These are phyloP conservation scores for Fusarium proliferatum DNA, from an alignment of 2,329 filamentous ascomycete species.

Conservation along the genomic window DNA sequence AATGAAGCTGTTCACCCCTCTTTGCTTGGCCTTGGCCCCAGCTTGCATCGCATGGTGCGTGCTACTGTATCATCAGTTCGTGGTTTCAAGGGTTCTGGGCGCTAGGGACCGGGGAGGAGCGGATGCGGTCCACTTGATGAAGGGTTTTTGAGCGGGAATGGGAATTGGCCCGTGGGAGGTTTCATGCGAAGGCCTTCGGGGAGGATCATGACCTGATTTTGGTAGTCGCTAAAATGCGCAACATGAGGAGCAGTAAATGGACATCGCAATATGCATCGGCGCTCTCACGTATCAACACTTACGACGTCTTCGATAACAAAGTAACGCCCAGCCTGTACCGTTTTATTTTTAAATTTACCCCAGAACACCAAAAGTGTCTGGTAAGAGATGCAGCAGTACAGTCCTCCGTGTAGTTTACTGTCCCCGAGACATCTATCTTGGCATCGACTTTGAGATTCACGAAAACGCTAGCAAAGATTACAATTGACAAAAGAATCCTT, in stretches of 20 bases:
- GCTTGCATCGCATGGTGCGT: constrained; percentile 4
- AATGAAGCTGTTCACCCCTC: neutral
- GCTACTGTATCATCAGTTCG: neutral
- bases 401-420: no score
- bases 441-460: no score
- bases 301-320: no score
- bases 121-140: neutral
- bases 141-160: neutral
- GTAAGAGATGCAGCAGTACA: no score
- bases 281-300: fast-evolving
- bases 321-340: no score
- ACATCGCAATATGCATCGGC: neutral
- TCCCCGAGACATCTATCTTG: no score
- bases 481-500: no score
- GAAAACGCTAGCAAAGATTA: no score
- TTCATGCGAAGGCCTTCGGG: neutral
- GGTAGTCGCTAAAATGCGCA: neutral
- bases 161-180: neutral
- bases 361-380: no score
- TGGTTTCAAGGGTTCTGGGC: neutral
- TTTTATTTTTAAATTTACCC: no score
- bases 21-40: constrained; percentile 15
- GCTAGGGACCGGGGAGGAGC: constrained; percentile 12
- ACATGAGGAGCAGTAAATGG: no score
- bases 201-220: neutral